phyloP scores from a whole-genome alignment of 805 yeast genomes.

The Metschnikowia rubicola region DNA sequence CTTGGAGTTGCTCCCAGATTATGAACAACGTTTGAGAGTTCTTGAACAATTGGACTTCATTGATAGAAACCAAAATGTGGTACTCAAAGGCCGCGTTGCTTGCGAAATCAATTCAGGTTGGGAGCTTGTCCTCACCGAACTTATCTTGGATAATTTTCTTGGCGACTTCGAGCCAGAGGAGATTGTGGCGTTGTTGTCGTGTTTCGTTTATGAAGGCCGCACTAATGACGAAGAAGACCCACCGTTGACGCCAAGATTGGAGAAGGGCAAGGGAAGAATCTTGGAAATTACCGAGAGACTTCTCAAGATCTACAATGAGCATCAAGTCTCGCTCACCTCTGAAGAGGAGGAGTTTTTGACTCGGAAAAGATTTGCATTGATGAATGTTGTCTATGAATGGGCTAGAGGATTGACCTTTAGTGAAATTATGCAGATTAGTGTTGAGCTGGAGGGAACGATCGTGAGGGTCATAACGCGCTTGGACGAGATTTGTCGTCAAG shows the following conservation, averaged over 20 bases:
- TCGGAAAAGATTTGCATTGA: slow-evolving; percentile 80
- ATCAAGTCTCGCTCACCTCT: slow-evolving; percentile 70
- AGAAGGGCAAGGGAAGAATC: slow-evolving; percentile 62
- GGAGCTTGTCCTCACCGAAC: slow-evolving; percentile 85
- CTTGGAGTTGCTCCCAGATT: slow-evolving; percentile 86
- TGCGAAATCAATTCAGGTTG: slow-evolving; percentile 91
- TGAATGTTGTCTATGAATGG: slow-evolving; percentile 97
- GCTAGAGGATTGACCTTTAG: slow-evolving; percentile 90
- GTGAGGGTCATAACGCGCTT: slow-evolving; percentile 92
- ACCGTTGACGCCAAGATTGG: slow-evolving; percentile 73
- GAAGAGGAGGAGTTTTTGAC: slow-evolving; percentile 86
- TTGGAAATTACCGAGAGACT: slow-evolving; percentile 65
- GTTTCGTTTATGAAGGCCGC: slow-evolving; percentile 89
- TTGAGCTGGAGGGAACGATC: slow-evolving; percentile 93
- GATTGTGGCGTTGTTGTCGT: slow-evolving; percentile 89
- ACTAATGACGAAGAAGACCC: slow-evolving; percentile 62
- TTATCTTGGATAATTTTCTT: slow-evolving; percentile 84
- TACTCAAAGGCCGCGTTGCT: slow-evolving; percentile 87
- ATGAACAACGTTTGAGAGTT: slow-evolving; percentile 82
- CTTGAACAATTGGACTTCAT: slow-evolving; percentile 76
- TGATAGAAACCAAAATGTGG: slow-evolving; percentile 71
- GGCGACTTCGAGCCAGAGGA: slow-evolving; percentile 95
- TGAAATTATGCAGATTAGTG: slow-evolving; percentile 84
- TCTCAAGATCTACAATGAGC: slow-evolving; percentile 55
- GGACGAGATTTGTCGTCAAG: slow-evolving; percentile 94